Evolutionary conservation across 257 asterid genomes (phyloP), one percentile per base, ranked within the genome.

Genomic region (Fraxinus americana): DNA sequence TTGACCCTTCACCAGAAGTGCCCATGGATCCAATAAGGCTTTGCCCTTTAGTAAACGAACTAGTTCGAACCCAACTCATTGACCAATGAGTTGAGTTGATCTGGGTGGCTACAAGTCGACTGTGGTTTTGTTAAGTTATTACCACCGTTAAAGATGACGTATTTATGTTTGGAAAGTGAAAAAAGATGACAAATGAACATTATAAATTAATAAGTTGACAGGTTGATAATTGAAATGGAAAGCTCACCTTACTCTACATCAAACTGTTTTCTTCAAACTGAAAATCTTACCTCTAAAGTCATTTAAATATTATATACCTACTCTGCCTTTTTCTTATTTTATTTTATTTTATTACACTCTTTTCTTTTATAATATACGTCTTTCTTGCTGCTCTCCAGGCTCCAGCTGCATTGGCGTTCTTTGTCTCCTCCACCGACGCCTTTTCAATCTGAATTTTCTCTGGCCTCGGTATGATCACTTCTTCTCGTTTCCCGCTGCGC

Each of bases 161-260:
- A 36, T 36, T 36, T 36, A 7, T 36, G 41, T 36, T 36, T 36
- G 8, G 41, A 36, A 36, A 36, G 41, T 36, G 41, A 36, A 36
- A 36, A 36, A 36, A 7, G 41, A 36, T 7, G 41, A 36, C 9
- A 36, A 36, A 36, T 36, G 43, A 7, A 38, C 43, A 38, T 38
- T 38, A 38, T n/a, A 57, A 67, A 78, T 34, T n/a, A 29, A 8
- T 82, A 41, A 67, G 86, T 71, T 75, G 76, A 81, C 52, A 65
- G 78, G 81, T 54, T 17, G 12, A 54, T 54, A 5, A 5, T 75
- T 72, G 83, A 83, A 14, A 27, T 19, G 7, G 86, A 82, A 63
- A 82, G 75, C 72, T 75, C 70, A 82, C 83, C 86, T 74, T 34
- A 25, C 41, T 36, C 76, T 38, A 30, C 43, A 14, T 72, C 57